Conservation (phyloP, 208 protist genomes). For the Balamuthia mandrillaris region DNA sequence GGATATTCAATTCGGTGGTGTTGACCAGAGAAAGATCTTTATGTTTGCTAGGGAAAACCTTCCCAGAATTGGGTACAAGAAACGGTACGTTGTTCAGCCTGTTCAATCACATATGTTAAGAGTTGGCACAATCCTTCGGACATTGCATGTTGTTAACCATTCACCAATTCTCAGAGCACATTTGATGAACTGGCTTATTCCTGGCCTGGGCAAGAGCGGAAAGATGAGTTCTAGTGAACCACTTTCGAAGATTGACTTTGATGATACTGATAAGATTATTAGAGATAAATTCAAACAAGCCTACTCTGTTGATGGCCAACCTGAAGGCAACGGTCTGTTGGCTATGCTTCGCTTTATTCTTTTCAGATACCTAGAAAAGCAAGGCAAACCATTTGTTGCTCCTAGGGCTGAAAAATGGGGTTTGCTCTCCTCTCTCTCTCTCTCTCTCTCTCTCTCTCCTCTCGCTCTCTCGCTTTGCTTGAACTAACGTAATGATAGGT, state of each 20-base stretch:
- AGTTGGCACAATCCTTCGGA: no score
- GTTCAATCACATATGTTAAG: no score
- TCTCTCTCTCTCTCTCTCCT: background rate
- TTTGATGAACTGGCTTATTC: constrained; percentile 66
- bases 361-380: constrained; percentile 37
- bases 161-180: no score
- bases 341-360: constrained; percentile 46
- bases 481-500: background rate
- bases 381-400: constrained; percentile 26
- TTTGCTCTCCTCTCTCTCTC: no score
- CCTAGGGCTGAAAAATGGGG: constrained; percentile 36
- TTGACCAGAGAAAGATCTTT: constrained; percentile 73
- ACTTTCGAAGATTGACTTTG: constrained; percentile 58
- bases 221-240: constrained; percentile 62
- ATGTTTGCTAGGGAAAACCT: constrained; percentile 61
- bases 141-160: background rate
- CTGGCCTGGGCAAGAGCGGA: constrained; percentile 43
- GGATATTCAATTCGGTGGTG: constrained; percentile 65
- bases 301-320: constrained; percentile 50
- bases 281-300: constrained; percentile 50
- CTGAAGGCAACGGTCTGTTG: constrained; percentile 53
- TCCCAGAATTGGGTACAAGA: constrained; percentile 59
- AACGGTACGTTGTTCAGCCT: no score
- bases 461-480: background rate
- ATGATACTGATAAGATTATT: constrained; percentile 39